Conservation (phyloP, 2,329 filamentous ascomycete genomes). For the Fusarium sororula region DNA sequence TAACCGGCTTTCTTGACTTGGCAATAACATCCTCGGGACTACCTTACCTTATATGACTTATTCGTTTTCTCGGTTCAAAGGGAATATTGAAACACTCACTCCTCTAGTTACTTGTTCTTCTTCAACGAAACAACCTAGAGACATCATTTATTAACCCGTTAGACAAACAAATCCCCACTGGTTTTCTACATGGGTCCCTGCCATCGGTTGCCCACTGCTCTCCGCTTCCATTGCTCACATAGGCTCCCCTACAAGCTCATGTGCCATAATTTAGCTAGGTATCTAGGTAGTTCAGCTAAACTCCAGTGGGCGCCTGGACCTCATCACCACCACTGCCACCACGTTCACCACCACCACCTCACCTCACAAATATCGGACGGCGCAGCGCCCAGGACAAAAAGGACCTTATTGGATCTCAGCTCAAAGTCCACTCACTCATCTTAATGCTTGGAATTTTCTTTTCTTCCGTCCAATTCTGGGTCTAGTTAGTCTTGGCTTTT, state of each 20-base stretch:
- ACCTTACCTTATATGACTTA: background rate
- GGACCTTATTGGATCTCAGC: slow-evolving; percentile 11
- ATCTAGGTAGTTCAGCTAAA: slow-evolving; percentile 5
- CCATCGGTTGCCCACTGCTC: background rate
- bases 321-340: slow-evolving; percentile 16
- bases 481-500: slow-evolving; percentile 26
- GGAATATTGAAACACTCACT: background rate
- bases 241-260: background rate
- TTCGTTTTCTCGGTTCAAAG: background rate
- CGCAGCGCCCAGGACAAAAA: slow-evolving; percentile 30
- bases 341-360: slow-evolving; percentile 16
- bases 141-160: background rate
- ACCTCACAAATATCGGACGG: slow-evolving; percentile 22
- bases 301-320: slow-evolving; percentile 25
- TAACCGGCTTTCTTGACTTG: background rate
- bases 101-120: background rate
- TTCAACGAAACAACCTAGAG: background rate
- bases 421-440: slow-evolving; percentile 29
- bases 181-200: slow-evolving; percentile 12
- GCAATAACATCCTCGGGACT: too few species aligned
- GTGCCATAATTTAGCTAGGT: slow-evolving; percentile 7
- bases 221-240: background rate
- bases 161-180: slow-evolving; percentile 7
- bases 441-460: slow-evolving; percentile 29
- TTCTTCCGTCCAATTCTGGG: slow-evolving; percentile 9